Evolutionary conservation across 1,284 basidiomycete genomes (phyloP).

Genomic region (Papiliotrema fonsecae): DNA sequence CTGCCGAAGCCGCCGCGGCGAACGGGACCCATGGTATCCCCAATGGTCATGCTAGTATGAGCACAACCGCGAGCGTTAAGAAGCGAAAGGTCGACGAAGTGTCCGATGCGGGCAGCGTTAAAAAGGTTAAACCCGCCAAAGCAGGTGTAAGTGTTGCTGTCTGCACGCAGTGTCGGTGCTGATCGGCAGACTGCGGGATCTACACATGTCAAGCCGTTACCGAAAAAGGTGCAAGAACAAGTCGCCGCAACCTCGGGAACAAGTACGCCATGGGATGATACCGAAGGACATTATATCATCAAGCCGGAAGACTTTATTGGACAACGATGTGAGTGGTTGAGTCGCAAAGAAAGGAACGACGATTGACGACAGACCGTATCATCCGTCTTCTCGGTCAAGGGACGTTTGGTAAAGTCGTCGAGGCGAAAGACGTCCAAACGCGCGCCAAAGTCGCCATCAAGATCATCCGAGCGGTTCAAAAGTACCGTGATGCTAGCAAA

Average conservation of each 20-base stretch:
- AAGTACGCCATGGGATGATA: constrained; percentile 73
- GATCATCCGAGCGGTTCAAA: constrained; percentile 93
- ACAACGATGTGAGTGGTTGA: constrained; percentile 61
- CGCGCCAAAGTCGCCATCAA: constrained; percentile 86
- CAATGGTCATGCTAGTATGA: constrained; percentile 2
- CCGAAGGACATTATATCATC: constrained; percentile 92
- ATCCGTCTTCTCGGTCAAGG: constrained; percentile 89
- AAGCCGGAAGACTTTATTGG: constrained; percentile 81
- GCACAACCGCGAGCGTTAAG: constrained; percentile 14
- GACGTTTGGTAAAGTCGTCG: constrained; percentile 98
- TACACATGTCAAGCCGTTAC: neutral
- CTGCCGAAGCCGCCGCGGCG: constrained; percentile 29
- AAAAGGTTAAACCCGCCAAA: constrained; percentile 33
- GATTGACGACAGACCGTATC: constrained; percentile 65
- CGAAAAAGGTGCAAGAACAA: constrained; percentile 2
- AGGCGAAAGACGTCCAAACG: constrained; percentile 77
- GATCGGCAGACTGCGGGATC: no score
- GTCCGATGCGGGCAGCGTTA: constrained; percentile 16
- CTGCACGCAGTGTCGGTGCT: no score
- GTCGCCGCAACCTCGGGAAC: constrained; percentile 8
- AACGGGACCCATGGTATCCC: constrained; percentile 2
- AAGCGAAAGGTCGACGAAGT: constrained; percentile 39
- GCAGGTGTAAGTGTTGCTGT: constrained; percentile 28
- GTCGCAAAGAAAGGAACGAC: constrained; percentile 8
- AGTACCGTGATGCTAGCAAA: constrained; percentile 97